phyloP scores from a whole-genome alignment of 768 basidiomycete species.

The Dentipellis fragilis region DNA sequence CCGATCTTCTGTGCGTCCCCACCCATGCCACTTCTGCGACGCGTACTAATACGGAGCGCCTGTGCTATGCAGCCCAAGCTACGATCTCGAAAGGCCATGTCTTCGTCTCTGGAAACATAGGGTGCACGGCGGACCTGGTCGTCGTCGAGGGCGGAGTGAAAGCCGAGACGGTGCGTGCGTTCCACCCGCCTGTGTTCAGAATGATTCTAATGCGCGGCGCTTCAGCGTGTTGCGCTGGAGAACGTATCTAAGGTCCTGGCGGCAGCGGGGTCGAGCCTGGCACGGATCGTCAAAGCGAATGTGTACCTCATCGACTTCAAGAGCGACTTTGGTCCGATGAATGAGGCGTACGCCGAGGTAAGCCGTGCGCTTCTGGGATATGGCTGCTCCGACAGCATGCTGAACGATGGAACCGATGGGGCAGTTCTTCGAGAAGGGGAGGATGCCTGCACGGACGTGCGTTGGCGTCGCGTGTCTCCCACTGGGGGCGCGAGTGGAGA shows the following conservation, averaged over 20 bases:
- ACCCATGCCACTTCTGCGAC: too few species aligned
- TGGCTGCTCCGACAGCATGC: not conserved
- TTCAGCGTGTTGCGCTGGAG: slow-evolving; percentile 25
- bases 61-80: too few species aligned
- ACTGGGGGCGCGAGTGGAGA: slow-evolving; percentile 44
- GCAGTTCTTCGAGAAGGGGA: slow-evolving; percentile 37
- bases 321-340: slow-evolving; percentile 28
- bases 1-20: too few species aligned
- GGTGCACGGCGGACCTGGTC: too few species aligned
- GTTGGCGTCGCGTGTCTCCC: slow-evolving; percentile 45
- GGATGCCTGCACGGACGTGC: slow-evolving; percentile 47
- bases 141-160: not conserved
- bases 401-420: not conserved
- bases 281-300: slow-evolving; percentile 30
- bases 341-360: slow-evolving; percentile 28
- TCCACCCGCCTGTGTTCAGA: not conserved
- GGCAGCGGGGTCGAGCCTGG: slow-evolving; percentile 27
- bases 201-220: not conserved
- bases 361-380: not conserved
- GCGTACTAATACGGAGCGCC: too few species aligned
- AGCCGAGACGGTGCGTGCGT: not conserved
- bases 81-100: too few species aligned
- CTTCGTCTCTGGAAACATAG: too few species aligned
- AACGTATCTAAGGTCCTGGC: slow-evolving; percentile 28
- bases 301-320: slow-evolving; percentile 27